Base-by-base conservation (phyloP, 2,329 filamentous ascomycete species). In the Trichoderma sp. region DNA sequence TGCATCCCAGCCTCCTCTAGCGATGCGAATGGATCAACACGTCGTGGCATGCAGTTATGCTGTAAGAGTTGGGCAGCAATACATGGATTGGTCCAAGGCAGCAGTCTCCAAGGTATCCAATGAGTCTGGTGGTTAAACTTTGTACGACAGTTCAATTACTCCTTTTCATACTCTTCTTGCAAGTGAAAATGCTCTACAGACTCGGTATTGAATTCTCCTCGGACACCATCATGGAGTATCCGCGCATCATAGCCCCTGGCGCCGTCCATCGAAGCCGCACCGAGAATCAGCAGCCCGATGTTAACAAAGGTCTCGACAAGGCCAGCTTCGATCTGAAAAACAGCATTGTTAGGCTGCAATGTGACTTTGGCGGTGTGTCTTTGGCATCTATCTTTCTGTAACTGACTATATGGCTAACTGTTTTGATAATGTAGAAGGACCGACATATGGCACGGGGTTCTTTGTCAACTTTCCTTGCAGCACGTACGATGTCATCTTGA, bases 401-500 rank as follows among this genome's bases (percentile, higher is more conserved):
- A 21, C 9, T 24, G 47, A 53, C 3, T 3, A 24, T 30, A 21
- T 60, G 28, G 57, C 57, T 60, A 12, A 60, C 39, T n/a, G 6
- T 24, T 53, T 6, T 58, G 39, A 30, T 43, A 60, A 11, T 47
- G 32, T 7, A 69, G 65, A n/a, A 8, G n/a, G 4, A 14, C 8
- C 5, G 18, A 26, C 21, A 11, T 30, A 26, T 7, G 70, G 70
- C 18, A 67, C 70, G 2, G 70, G 70, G 2, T 71, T 71, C 24
- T 71, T 66, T 30, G 43, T 71, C 7, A 71, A 71, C 12, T 21
- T 71, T 11, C 70, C 70, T 18, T 61, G 53, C 5, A 14, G 14
- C 21, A 56, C 28, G 4, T 62, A 62, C 32, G 62, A 71, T 36
- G 24, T 66, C 56, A 67, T 71, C 15, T 8, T 71, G 4, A 71